These are phyloP conservation scores for Mucor irregularis DNA, from an alignment of 371 early-diverging fungal genomes.

Conservation along the genomic window DNA sequence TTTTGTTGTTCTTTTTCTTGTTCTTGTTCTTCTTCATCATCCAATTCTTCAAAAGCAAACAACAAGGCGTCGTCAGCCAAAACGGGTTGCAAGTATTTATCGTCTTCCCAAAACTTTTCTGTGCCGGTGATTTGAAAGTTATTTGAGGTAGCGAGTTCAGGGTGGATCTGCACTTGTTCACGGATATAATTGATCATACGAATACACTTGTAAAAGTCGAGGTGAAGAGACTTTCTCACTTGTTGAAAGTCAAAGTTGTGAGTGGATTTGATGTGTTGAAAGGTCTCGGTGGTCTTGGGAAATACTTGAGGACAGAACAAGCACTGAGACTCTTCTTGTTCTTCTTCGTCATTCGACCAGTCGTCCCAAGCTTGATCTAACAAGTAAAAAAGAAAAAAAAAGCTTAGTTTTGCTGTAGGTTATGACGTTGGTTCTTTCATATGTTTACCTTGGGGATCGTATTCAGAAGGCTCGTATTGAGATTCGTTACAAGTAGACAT, in stretches of 20 bases:
- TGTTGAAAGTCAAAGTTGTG: constrained; percentile 76
- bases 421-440: too few relatives aligned
- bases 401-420: background rate
- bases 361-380: constrained; percentile 65
- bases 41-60: constrained; percentile 62
- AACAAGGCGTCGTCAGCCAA: constrained; percentile 83
- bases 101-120: constrained; percentile 70
- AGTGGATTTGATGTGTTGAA: constrained; percentile 60
- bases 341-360: constrained; percentile 79
- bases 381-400: background rate
- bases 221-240: constrained; percentile 46
- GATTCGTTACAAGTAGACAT: constrained; percentile 15
- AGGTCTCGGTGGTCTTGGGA: constrained; percentile 51
- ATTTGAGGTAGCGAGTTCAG: background rate
- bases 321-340: constrained; percentile 61
- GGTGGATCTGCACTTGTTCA: constrained; percentile 32
- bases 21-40: constrained; percentile 20
- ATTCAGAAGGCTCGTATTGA: constrained; percentile 40
- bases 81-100: constrained; percentile 74
- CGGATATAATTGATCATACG: constrained; percentile 86
- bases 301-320: constrained; percentile 67
- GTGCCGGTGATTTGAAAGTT: constrained; percentile 39
- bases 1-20: too few relatives aligned
- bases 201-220: constrained; percentile 88
- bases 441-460: constrained; percentile 43